Percentiles rank a stretch among this genome's conserved stretches.
phyloP scores from a whole-genome alignment of 805 yeast species.

The Suhomyces tanzawaensis region DNA sequence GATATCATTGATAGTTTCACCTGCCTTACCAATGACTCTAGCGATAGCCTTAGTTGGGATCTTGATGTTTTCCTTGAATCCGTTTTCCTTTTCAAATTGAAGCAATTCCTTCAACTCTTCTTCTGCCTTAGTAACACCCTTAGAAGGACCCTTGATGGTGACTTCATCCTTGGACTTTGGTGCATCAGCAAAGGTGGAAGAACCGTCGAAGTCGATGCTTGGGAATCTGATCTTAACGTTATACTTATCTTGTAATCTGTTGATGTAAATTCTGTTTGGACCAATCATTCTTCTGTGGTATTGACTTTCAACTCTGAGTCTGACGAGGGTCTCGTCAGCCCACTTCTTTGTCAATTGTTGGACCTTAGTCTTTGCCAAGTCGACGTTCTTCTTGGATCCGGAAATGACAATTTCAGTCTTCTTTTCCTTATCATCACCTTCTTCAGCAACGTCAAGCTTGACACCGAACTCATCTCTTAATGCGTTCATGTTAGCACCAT shows the following conservation, averaged over 20 bases:
- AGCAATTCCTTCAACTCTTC: conserved; percentile 81
- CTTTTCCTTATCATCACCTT: conserved; percentile 26
- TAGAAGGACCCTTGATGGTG: conserved; percentile 81
- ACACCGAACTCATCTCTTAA: conserved; percentile 74
- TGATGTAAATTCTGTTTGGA: conserved; percentile 72
- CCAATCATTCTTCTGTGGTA: conserved; percentile 85
- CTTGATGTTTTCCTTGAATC: conserved; percentile 57
- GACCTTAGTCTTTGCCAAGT: conserved; percentile 64
- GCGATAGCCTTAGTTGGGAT: conserved; percentile 78
- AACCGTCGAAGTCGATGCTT: conserved; percentile 31
- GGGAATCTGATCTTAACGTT: conserved; percentile 80
- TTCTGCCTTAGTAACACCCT: conserved; percentile 78
- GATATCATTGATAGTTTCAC: conserved; percentile 79
- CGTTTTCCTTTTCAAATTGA: conserved; percentile 84
- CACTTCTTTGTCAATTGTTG: conserved; percentile 61
- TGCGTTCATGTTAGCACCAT: conserved; percentile 70
- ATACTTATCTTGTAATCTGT: conserved; percentile 85
- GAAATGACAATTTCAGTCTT: conserved; percentile 55
- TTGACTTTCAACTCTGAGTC: conserved; percentile 68
- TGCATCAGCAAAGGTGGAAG: conserved; percentile 26
- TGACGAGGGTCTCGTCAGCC: conserved; percentile 74
- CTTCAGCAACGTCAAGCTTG: conserved; percentile 60
- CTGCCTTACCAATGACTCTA: conserved; percentile 84
- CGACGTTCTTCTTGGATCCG: conserved; percentile 79
- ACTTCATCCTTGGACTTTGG: conserved; percentile 59